Evolutionary conservation across 2,329 filamentous ascomycete species (phyloP), one percentile per base, ranked within the genome.

Genomic region (Colletotrichum sp.): DNA sequence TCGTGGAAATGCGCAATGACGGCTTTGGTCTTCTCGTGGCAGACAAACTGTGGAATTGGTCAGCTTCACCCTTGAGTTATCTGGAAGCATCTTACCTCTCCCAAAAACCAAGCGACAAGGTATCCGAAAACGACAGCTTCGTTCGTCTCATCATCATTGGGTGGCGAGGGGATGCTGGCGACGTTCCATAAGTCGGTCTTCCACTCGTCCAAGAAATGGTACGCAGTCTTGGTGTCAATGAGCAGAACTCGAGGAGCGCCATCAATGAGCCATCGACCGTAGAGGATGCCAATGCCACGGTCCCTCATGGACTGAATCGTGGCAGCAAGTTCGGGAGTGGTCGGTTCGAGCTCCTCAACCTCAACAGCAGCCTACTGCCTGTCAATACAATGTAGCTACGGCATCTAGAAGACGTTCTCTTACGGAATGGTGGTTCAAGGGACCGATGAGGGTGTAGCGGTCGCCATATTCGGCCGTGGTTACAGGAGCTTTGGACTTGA

Each of bases 1-100:
- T 99, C 97, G 88, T 99, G 97, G 89, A 99, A 99, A 86, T 99
- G 97, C 72, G 96, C 97, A 85, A 99, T 97, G 79, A 99, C 95
- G 5, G 97, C 97, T 82, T 92, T 95, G 79, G 93, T 94, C 86
- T 95, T 97, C 86, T 99, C 96, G 84, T 98, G 96, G 82, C 94
- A 95, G 78, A 98, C 95, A 85, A 96, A 99, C 96, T 98, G 80
- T n/a, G 10, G 34, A 60, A 64, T 71, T 78, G 30, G 80, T 80
- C 52, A 77, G 71, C 55, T 30, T 28, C 18, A 26, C 60, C 24
- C 44, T 13, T 65, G 24, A 9, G 13, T 36, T 13, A 1, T 66
- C 18, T 55, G 49, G 18, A n/a, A 52, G 30, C 12, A 78, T 62
- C 90, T 82, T 88, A 98, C 96, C 92, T 99, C 97, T 87, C 97